phyloP scores from a whole-genome alignment of 2,329 filamentous ascomycete species.

The Elsinoe batatas region DNA sequence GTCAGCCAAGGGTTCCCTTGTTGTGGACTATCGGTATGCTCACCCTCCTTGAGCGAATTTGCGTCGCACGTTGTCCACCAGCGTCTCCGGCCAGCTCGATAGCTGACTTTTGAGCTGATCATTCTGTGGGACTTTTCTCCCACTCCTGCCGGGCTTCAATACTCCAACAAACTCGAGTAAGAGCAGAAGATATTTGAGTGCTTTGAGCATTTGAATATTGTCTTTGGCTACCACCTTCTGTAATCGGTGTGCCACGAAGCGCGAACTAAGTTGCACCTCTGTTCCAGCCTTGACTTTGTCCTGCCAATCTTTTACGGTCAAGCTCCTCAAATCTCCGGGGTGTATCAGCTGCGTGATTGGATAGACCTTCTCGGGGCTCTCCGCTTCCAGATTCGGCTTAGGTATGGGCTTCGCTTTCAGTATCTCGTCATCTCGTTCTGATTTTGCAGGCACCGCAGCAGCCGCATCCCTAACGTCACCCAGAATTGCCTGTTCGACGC shows the following conservation, averaged over 20 bases:
- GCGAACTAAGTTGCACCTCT: slow-evolving; percentile 47
- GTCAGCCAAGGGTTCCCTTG: background rate
- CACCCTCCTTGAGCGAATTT: slow-evolving; percentile 54
- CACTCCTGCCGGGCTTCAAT: slow-evolving; percentile 26
- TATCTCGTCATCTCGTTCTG: slow-evolving; percentile 54
- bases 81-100: slow-evolving; percentile 45
- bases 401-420: slow-evolving; percentile 65
- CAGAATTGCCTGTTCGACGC: slow-evolving; percentile 51
- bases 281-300: slow-evolving; percentile 52
- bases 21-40: slow-evolving; percentile 15
- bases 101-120: slow-evolving; percentile 53
- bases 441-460: slow-evolving; percentile 55
- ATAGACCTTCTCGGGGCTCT: slow-evolving; percentile 64
- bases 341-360: slow-evolving; percentile 57
- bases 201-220: slow-evolving; percentile 39
- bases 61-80: slow-evolving; percentile 57
- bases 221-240: slow-evolving; percentile 46
- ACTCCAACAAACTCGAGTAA: slow-evolving; percentile 40
- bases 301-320: slow-evolving; percentile 67
- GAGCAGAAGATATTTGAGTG: slow-evolving; percentile 39
- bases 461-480: slow-evolving; percentile 53
- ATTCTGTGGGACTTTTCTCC: slow-evolving; percentile 46
- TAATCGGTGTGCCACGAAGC: slow-evolving; percentile 57
- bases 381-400: slow-evolving; percentile 55
- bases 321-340: slow-evolving; percentile 52